phyloP scores from a whole-genome alignment of 2,329 filamentous ascomycete genomes.

The Alternaria sp. region DNA sequence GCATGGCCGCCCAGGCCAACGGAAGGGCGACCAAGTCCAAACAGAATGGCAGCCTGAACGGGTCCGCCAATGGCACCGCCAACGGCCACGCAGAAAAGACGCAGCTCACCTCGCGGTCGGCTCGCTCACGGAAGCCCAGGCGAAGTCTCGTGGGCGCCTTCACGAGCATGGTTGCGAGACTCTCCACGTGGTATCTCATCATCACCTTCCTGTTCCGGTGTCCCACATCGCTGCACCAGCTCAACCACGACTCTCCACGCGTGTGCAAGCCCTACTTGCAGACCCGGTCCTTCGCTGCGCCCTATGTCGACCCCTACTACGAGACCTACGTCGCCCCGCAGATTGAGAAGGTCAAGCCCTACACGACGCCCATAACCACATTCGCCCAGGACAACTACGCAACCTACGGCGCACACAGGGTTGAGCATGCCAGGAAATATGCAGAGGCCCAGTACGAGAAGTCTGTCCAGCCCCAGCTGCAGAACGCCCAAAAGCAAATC shows the following conservation, averaged over 20 bases:
- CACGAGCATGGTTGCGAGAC: constrained; percentile 45
- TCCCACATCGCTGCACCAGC: constrained; percentile 70
- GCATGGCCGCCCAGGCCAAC: constrained; percentile 48
- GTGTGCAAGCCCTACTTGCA: constrained; percentile 82
- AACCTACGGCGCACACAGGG: constrained; percentile 76
- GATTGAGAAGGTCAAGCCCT: constrained; percentile 76
- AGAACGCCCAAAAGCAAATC: constrained; percentile 66
- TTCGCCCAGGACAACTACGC: constrained; percentile 67
- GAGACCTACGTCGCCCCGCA: constrained; percentile 83
- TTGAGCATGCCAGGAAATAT: constrained; percentile 71
- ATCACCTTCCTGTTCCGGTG: constrained; percentile 83
- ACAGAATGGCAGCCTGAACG: constrained; percentile 34
- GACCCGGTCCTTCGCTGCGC: constrained; percentile 70
- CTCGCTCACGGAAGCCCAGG: constrained; percentile 22
- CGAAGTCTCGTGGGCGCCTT: constrained; percentile 34
- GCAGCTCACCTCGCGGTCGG: constrained; percentile 25
- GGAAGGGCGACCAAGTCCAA: constrained; percentile 47
- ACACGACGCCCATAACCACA: constrained; percentile 70
- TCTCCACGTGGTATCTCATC: constrained; percentile 86
- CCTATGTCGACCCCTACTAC: constrained; percentile 86
- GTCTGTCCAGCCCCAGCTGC: constrained; percentile 76
- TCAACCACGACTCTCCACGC: constrained; percentile 72
- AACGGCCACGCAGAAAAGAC: constrained; percentile 38
- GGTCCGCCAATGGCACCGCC: constrained; percentile 33
- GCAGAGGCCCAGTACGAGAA: constrained; percentile 77